Percentiles rank a stretch among this genome's conserved stretches.
Conservation (phyloP, 768 basidiomycete species). For the Dacryopinax primogenitus region DNA sequence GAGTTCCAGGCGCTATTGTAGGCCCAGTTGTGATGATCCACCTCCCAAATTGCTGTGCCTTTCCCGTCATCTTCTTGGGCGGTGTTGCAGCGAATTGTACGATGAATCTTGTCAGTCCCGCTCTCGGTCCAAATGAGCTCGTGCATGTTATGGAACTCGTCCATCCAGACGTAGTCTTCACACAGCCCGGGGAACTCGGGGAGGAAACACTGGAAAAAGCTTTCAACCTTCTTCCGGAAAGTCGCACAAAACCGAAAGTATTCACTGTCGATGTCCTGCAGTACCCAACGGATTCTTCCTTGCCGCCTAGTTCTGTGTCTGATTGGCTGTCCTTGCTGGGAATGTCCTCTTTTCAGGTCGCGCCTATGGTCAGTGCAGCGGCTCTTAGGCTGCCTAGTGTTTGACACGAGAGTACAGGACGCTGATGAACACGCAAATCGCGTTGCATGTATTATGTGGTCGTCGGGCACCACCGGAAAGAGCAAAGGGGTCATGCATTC, state of each 20-base stretch:
- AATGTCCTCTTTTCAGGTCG: constrained; percentile 8
- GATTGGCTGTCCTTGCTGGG: constrained; percentile 19
- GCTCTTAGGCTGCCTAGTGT: too few species aligned
- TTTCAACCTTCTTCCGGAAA: constrained; percentile 10
- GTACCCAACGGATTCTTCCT: constrained; percentile 9
- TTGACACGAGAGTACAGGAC: too few species aligned
- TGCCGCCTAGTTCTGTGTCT: background rate
- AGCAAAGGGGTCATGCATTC: constrained; percentile 22
- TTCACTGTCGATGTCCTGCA: background rate
- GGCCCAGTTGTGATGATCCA: constrained; percentile 13
- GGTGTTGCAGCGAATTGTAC: constrained; percentile 17
- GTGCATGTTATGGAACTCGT: constrained; percentile 19
- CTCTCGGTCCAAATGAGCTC: constrained; percentile 19
- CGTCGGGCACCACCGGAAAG: constrained; percentile 21
- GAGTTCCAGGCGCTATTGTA: background rate
- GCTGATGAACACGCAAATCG: constrained; percentile 17
- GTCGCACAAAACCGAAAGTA: constrained; percentile 9
- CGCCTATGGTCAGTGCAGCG: constrained; percentile 6
- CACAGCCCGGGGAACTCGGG: constrained; percentile 14
- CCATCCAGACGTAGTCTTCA: constrained; percentile 18
- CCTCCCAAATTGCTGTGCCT: constrained; percentile 21
- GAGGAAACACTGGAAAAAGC: constrained; percentile 17
- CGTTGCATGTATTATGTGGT: constrained; percentile 22
- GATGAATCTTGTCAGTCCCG: constrained; percentile 21
- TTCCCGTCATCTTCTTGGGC: constrained; percentile 19